Percentiles rank a stretch among this genome's conserved stretches.
phyloP scores from a whole-genome alignment of 257 asterid species.

The Nicotiana noctiflora region DNA sequence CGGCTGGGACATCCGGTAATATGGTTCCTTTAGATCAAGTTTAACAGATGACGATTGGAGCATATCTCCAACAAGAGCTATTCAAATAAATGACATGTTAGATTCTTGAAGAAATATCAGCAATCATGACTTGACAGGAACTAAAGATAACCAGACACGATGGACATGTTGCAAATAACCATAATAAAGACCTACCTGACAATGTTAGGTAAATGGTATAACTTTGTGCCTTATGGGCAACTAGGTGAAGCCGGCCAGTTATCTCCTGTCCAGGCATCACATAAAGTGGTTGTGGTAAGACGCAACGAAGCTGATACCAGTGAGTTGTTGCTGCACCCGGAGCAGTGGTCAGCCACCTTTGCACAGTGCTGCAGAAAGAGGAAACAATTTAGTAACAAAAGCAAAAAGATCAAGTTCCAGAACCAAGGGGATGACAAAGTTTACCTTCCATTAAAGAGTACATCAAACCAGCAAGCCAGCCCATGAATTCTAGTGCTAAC shows the following conservation, averaged over 20 bases:
- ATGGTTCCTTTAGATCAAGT: conserved; percentile 94
- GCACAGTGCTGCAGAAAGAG: conserved; percentile 57
- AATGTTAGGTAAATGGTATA: conserved; percentile 77
- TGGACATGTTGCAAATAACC: not conserved
- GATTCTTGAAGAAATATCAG: not conserved
- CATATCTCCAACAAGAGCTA: conserved; percentile 48
- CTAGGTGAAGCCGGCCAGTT: conserved; percentile 80
- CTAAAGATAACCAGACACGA: not conserved
- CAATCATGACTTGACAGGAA: not conserved
- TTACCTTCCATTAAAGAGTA: conserved; percentile 90
- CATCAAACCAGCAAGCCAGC: conserved; percentile 99
- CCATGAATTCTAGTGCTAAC: conserved; percentile 93
- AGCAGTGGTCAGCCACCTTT: conserved; percentile 94
- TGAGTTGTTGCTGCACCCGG: conserved; percentile 98
- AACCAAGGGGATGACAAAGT: not conserved
- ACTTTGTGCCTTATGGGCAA: conserved; percentile 96
- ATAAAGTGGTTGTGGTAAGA: conserved; percentile 82
- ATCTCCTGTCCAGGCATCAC: conserved; percentile 99
- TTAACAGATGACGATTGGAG: conserved; percentile 83
- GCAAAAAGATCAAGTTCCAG: not conserved
- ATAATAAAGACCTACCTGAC: conserved; percentile 43
- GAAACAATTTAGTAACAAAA: not conserved
- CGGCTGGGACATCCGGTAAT: conserved; percentile 98
- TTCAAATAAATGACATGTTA: not conserved
- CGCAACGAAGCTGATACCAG: conserved; percentile 99